Evolutionary conservation across 768 basidiomycete genomes (phyloP).

Genomic region (Saitozyma sp.): DNA sequence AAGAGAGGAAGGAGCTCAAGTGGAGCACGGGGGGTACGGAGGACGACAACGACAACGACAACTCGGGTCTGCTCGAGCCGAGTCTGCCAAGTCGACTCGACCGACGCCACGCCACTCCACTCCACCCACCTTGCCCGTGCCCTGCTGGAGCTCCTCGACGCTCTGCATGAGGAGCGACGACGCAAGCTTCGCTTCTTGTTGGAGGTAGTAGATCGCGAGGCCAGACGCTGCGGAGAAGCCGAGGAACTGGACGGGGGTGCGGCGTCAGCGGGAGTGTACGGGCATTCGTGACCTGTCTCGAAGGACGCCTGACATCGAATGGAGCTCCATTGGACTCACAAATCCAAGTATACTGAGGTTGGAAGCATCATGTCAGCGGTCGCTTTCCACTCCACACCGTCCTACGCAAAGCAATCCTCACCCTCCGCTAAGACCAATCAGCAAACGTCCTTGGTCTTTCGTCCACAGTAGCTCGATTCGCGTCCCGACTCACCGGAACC

Average conservation of each 20-base stretch:
- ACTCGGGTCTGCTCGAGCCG: not conserved
- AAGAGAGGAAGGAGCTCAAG: too few relatives aligned
- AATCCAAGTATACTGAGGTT: conserved; percentile 15
- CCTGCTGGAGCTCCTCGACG: conserved; percentile 79
- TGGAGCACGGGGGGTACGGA: too few relatives aligned
- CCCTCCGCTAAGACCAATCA: not conserved
- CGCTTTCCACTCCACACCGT: conserved; percentile 2
- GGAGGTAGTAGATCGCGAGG: conserved; percentile 78
- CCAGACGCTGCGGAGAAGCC: conserved; percentile 88
- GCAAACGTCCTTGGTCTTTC: not conserved
- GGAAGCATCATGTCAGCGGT: not conserved
- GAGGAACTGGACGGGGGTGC: conserved; percentile 56
- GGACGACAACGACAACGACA: not conserved
- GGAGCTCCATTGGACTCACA: conserved; percentile 4
- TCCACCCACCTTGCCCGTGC: conserved; percentile 69
- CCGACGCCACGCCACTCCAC: conserved; percentile 4
- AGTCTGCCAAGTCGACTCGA: not conserved
- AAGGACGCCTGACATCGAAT: not conserved
- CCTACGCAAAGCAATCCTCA: not conserved
- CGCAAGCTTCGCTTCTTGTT: conserved; percentile 87
- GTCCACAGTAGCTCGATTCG: not conserved
- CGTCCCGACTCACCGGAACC: conserved; percentile 13
- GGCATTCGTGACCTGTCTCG: not conserved
- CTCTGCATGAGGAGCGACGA: conserved; percentile 83
- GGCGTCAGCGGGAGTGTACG: too few relatives aligned